A percentile compares a stretch with the other conserved stretches of the same genome.
Evolutionary conservation across 345 rosid species (phyloP).

Genomic region (Bruguiera parviflora): DNA sequence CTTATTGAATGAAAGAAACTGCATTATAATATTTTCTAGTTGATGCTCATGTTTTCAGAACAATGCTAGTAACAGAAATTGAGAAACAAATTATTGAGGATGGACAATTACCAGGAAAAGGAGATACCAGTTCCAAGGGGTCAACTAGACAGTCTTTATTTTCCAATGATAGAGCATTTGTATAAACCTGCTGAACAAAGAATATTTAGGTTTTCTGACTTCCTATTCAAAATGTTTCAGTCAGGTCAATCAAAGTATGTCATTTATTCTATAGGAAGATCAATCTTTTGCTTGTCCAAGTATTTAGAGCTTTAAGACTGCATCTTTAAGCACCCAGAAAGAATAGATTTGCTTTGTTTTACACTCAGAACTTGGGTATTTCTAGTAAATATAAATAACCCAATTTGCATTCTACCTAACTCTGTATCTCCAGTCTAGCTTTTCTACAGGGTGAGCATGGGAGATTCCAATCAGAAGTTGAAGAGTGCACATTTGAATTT

Average conservation of each 20-base stretch:
- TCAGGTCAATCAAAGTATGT: neutral
- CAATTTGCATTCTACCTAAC: too few relatives aligned
- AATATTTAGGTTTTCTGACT: neutral
- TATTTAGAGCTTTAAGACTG: too few relatives aligned
- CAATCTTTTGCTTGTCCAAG: neutral
- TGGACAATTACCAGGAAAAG: slow-evolving; percentile 70
- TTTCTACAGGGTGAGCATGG: neutral
- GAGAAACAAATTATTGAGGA: slow-evolving; percentile 28
- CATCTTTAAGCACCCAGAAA: too few relatives aligned
- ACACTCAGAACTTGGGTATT: too few relatives aligned
- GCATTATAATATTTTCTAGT: neutral
- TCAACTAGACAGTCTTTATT: slow-evolving; percentile 36
- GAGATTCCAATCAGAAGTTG: too few relatives aligned
- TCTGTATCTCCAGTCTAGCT: too few relatives aligned
- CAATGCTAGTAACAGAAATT: neutral
- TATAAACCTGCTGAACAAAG: slow-evolving; percentile 44
- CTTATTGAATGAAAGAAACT: neutral
- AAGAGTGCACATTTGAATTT: too few relatives aligned
- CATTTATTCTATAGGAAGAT: neutral
- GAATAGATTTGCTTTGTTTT: too few relatives aligned
- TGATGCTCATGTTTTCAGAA: neutral
- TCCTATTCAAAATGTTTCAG: neutral
- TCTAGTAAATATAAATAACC: too few relatives aligned
- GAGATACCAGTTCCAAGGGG: slow-evolving; percentile 75
- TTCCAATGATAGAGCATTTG: slow-evolving; percentile 39